Conservation (phyloP, 345 rosid species). For the Lumnitzera racemosa region DNA sequence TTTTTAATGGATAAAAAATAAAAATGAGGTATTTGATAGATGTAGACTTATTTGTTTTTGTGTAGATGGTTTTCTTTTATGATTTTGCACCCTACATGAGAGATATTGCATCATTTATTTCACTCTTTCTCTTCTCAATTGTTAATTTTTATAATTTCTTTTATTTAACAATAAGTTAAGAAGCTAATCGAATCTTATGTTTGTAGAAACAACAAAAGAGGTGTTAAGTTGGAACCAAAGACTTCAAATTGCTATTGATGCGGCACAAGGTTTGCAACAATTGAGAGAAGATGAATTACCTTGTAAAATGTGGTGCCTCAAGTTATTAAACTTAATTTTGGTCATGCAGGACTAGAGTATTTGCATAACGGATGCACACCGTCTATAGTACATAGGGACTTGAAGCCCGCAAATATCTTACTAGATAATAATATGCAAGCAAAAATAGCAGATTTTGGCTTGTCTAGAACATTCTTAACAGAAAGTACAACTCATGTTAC, state of each 20-base stretch:
- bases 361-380: constrained; percentile 26
- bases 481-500: constrained; percentile 21
- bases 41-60: too few species aligned
- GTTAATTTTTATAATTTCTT: neutral
- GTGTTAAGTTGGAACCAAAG: constrained; percentile 2
- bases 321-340: neutral
- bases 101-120: too few species aligned
- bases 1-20: too few species aligned
- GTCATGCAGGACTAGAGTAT: constrained; percentile 10
- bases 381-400: constrained; percentile 21
- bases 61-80: neutral
- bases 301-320: neutral
- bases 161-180: too few species aligned
- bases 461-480: constrained; percentile 12
- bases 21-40: too few species aligned
- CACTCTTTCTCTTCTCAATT: too few species aligned
- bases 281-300: neutral
- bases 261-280: constrained; percentile 36
- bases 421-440: constrained; percentile 18
- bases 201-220: constrained; percentile 11
- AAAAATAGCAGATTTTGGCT: constrained; percentile 21
- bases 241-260: neutral
- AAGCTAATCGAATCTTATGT: neutral
- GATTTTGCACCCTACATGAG: too few species aligned
- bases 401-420: constrained; percentile 20